Percentiles rank a stretch among this genome's conserved stretches.
These are phyloP conservation scores for Russula virescens DNA, from an alignment of 768 basidiomycete genomes.

Conservation along the genomic window DNA sequence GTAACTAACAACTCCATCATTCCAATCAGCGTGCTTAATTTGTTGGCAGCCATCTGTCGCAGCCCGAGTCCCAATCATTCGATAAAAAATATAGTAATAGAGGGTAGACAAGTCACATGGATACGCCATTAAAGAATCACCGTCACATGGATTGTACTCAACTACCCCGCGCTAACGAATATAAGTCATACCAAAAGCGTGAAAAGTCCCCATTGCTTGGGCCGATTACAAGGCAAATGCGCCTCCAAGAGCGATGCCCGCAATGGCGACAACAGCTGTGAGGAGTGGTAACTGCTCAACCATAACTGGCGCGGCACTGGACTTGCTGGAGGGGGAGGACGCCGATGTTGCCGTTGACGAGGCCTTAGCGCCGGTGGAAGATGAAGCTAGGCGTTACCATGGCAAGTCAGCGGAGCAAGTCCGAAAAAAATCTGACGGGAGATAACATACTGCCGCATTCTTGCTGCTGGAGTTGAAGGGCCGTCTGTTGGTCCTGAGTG, in stretches of 20 bases:
- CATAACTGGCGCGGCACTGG: not conserved
- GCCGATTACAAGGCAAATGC: not conserved
- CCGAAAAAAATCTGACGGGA: not conserved
- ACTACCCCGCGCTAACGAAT: not conserved
- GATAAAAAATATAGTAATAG: not conserved
- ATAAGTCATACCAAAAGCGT: not conserved
- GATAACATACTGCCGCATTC: constrained; percentile 32
- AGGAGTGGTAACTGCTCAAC: constrained; percentile 7
- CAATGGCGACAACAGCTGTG: not conserved
- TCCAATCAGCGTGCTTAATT: no score
- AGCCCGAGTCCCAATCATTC: not conserved
- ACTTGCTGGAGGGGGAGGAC: not conserved
- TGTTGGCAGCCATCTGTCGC: no score
- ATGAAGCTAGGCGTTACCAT: not conserved
- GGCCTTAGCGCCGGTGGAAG: not conserved
- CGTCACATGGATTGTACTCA: no score
- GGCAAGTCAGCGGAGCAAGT: not conserved
- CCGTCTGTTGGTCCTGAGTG: constrained; percentile 29
- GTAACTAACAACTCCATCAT: no score
- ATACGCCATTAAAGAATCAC: no score
- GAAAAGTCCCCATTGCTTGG: not conserved
- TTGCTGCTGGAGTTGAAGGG: constrained; percentile 29
- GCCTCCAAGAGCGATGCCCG: constrained; percentile 7
- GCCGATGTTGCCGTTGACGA: not conserved
- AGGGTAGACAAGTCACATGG: not conserved